These are phyloP conservation scores for Stenogyne calaminthoides DNA, from an alignment of 305 asterid genomes.

Conservation along the genomic window DNA sequence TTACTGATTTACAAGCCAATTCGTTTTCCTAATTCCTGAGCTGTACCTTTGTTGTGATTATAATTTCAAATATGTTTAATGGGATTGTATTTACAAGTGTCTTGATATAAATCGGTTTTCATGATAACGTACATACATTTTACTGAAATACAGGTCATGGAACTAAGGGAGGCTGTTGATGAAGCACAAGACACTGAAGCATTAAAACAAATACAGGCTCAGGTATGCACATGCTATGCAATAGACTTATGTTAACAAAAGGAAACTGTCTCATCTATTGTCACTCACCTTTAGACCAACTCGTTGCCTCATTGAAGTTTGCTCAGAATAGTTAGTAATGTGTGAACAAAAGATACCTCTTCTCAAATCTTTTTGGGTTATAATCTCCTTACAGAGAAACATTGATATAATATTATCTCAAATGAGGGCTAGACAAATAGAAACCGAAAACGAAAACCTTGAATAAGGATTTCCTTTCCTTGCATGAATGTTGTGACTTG, in stretches of 20 bases:
- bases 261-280: slow-evolving; percentile 2
- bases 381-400: background rate
- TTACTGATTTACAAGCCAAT: slow-evolving; percentile 1
- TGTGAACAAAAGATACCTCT: background rate
- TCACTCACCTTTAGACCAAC: background rate
- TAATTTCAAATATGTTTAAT: slow-evolving; percentile 6
- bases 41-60: slow-evolving; percentile 7
- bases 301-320: slow-evolving; percentile 3
- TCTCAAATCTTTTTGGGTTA: background rate
- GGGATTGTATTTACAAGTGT: slow-evolving; percentile 13
- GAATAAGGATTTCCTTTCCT: background rate
- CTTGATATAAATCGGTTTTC: slow-evolving; percentile 2
- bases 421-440: background rate
- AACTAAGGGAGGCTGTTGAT: slow-evolving; percentile 86
- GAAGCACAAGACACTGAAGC: slow-evolving; percentile 64
- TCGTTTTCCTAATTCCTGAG: slow-evolving; percentile 3
- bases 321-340: background rate
- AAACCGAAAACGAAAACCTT: background rate
- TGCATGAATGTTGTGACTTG: background rate
- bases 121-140: background rate
- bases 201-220: slow-evolving; percentile 63
- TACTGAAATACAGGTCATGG: slow-evolving; percentile 67
- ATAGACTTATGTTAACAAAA: background rate
- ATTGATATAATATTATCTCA: background rate
- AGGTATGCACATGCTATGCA: slow-evolving; percentile 44